Evolutionary conservation across 345 rosid species (phyloP).

Genomic region (Boechera stricta): DNA sequence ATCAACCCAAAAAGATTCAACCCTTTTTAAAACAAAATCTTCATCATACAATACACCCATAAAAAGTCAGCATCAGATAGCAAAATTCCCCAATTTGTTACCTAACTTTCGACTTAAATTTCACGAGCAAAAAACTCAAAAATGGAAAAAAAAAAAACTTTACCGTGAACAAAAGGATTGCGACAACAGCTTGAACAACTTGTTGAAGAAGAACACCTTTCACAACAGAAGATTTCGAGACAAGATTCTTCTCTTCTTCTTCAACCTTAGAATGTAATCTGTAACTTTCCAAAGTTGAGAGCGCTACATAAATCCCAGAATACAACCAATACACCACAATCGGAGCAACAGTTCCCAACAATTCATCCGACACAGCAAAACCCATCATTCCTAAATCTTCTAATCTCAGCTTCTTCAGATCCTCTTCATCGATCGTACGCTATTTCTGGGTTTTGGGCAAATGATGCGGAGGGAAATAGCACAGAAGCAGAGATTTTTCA

Average conservation of each 20-base stretch:
- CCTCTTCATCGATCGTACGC: conserved; percentile 26
- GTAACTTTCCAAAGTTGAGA: conserved; percentile 63
- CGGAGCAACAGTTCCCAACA: conserved; percentile 78
- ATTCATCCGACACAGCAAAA: conserved; percentile 72
- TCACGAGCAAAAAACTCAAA: neutral
- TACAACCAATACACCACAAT: conserved; percentile 82
- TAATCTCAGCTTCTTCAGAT: conserved; percentile 40
- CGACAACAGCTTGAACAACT: conserved; percentile 74
- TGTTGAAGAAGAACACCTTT: conserved; percentile 91
- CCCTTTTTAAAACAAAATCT: neutral
- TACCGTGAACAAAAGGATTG: conserved; percentile 77
- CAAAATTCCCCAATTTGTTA: neutral
- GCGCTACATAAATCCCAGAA: conserved; percentile 67
- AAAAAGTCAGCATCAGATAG: neutral
- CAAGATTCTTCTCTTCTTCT: conserved; percentile 82
- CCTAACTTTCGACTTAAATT: neutral
- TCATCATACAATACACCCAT: conserved; percentile 9
- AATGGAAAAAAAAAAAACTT: neutral
- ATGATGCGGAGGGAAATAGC: neutral
- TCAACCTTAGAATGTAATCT: conserved; percentile 82
- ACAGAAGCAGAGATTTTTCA: neutral
- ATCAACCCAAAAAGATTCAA: conserved; percentile 21
- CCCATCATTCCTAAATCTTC: conserved; percentile 47
- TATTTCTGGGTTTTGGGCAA: neutral
- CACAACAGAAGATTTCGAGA: conserved; percentile 67